Base-by-base conservation (phyloP, 2,329 filamentous ascomycete genomes). In the Curvularia spicifera region DNA sequence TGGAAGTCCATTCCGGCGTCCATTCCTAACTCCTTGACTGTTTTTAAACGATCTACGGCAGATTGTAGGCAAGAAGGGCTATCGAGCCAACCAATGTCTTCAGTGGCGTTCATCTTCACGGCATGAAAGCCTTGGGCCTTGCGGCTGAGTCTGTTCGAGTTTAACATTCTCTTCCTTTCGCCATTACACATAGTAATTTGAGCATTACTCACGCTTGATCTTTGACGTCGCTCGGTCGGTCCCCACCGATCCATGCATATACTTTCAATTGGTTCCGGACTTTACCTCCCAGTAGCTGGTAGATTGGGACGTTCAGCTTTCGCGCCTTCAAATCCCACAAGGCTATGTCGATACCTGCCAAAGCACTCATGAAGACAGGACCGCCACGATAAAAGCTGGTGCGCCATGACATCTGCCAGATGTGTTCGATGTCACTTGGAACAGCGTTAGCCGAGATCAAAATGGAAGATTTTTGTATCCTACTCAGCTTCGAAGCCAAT, bases 91-190 rank as follows among this genome's bases (percentile, higher is more conserved):
- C 85, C 87, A 1, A 92, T 76, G 61, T 92, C 90, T 69, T 89
- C 88, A 0, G 90, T 93, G 5, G 84, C 90, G 71, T 93, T 92
- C 90, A 93, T 93, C 72, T 93, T 93, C 53, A 92, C 84, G 4
- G 84, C 82, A 2, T 79, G 86, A 70, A 91, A 87, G 0, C 88
- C 88, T 73, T 90, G 87, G 10, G 79, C 78, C 66, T 84, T 82
- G 4, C 86, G 81, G 5, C 80, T 81, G 67, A 84, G 82, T 3
- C 84, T 87, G 60, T 46, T 12, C 7, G n/a, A 20, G 3, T 9
- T 45, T 12, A n/a, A 13, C 6, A 18, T 8, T 33, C 13, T 12
- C 15, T 18, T 26, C 39, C 26, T 22, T 15, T 7, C n/a, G 10
- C 29, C 7, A 48, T 31, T n/a, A 3, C 5, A 10, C 13, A 12